Percentiles rank a stretch among this genome's conserved stretches.
These are phyloP conservation scores for Silene latifolia DNA, from an alignment of 148 eudicot species.

Conservation along the genomic window DNA sequence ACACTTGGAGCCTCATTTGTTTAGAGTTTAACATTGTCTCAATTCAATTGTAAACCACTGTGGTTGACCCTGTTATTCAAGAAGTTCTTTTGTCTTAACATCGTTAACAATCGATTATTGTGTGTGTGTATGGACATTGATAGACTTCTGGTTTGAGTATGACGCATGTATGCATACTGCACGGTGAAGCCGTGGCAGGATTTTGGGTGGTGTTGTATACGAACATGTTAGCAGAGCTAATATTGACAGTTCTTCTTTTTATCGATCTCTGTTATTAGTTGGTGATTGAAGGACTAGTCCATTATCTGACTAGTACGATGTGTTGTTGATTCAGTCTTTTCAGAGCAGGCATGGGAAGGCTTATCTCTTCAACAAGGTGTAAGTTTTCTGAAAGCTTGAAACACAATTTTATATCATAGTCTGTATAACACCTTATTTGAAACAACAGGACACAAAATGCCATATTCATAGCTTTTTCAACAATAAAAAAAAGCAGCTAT, in stretches of 20 bases:
- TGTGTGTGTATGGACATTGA: not conserved
- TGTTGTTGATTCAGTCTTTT: slow-evolving; percentile 66
- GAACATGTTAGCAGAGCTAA: not conserved
- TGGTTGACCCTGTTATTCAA: too few species aligned
- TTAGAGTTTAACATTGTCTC: not conserved
- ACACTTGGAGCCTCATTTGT: not conserved
- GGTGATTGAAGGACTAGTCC: slow-evolving; percentile 7
- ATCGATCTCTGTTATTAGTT: not conserved
- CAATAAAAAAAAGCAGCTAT: not conserved
- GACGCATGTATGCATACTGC: not conserved
- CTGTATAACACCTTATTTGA: not conserved
- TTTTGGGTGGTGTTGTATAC: not conserved
- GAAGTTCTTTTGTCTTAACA: too few species aligned
- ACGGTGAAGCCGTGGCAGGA: not conserved
- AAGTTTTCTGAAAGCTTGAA: slow-evolving; percentile 51
- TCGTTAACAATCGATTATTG: not conserved
- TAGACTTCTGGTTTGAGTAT: not conserved
- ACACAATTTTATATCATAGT: not conserved
- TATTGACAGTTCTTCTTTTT: not conserved
- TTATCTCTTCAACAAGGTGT: slow-evolving; percentile 94
- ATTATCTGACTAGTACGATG: slow-evolving; percentile 26
- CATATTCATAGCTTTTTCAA: not conserved
- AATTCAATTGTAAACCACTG: too few species aligned
- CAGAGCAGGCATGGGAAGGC: slow-evolving; percentile 89
- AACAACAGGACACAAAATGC: not conserved